Evolutionary conservation across 2,329 filamentous ascomycete species (phyloP), one percentile per base, ranked within the genome.

Genomic region (Mycosphaerella sp.): DNA sequence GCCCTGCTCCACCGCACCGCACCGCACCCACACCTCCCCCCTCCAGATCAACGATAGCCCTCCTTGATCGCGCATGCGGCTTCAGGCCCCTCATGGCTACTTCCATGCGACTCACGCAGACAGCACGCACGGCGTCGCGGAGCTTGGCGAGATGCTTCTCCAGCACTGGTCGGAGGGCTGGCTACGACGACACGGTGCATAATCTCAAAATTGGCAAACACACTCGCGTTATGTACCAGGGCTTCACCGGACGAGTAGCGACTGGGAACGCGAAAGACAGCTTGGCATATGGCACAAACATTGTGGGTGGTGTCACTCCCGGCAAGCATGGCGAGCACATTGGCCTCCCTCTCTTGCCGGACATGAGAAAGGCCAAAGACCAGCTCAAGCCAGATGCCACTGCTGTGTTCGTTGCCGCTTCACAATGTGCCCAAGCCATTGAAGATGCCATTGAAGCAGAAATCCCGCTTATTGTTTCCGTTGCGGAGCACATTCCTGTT

Each of bases 371-470:
- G 64, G 87, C 87, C 6, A 81, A 86, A 71, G 79, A 85, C 59
- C 73, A 79, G 59, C 71, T 88, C 34, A 86, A 82, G 60, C 86
- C 87, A 2, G 82, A 89, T 70, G 87, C 86, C 4, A 89, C 86
- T 1, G 86, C 83, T 4, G 86, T 91, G 50, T 90, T 88, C 59
- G 87, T 90, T 2, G 83, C 86, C 1, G 86, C 86, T n/a, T 79
- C 82, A 53, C 80, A 86, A 58, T 87, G 86, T 1, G 76, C 82
- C 0, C 74, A 75, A 21, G 87, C 87, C 0, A 89, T 91, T 60
- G 83, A 87, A 66, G 86, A 90, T 66, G 86, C 87, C 1, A 86
- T 89, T 46, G 85, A 84, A 66, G 86, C 86, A 0, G 85, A 90
- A 63, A 82, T 90, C 0, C 85, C 86, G 0, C 75, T 90, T 1